These are phyloP conservation scores for Trichosporon ovoides DNA, from an alignment of 1,284 basidiomycete species.

Conservation along the genomic window DNA sequence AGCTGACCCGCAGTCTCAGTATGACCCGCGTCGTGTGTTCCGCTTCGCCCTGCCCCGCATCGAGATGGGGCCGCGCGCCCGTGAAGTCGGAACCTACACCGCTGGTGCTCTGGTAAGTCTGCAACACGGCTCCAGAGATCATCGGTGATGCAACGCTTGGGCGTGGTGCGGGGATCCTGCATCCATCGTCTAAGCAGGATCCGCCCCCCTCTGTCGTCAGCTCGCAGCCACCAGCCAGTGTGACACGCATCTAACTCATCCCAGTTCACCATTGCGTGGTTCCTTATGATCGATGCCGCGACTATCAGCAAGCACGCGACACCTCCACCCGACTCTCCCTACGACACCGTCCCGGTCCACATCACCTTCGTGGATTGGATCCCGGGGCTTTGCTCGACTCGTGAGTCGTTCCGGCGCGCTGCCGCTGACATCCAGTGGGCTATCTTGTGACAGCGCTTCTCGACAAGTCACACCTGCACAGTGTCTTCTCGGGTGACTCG, in stretches of 20 bases:
- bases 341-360: constrained; percentile 71
- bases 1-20: constrained; percentile 53
- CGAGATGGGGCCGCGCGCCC: constrained; percentile 49
- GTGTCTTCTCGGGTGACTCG: constrained; percentile 63
- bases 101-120: constrained; percentile 78
- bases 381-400: constrained; percentile 84
- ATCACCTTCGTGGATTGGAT: constrained; percentile 92
- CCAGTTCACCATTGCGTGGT: constrained; percentile 87
- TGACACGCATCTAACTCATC: not conserved
- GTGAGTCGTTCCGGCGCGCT: too few species aligned
- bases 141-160: not conserved
- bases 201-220: not conserved
- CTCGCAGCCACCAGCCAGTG: not conserved
- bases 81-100: constrained; percentile 81
- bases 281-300: constrained; percentile 92
- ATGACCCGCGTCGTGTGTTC: constrained; percentile 82
- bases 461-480: constrained; percentile 84
- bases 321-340: constrained; percentile 62
- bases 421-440: constrained; percentile 57
- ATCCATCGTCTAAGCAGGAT: not conserved
- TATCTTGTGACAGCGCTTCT: constrained; percentile 91
- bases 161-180: not conserved
- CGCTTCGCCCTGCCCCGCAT: constrained; percentile 51
- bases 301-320: constrained; percentile 79
- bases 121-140: not conserved